Base-by-base conservation (phyloP, 2,329 filamentous ascomycete species). In the Calycina marina region DNA sequence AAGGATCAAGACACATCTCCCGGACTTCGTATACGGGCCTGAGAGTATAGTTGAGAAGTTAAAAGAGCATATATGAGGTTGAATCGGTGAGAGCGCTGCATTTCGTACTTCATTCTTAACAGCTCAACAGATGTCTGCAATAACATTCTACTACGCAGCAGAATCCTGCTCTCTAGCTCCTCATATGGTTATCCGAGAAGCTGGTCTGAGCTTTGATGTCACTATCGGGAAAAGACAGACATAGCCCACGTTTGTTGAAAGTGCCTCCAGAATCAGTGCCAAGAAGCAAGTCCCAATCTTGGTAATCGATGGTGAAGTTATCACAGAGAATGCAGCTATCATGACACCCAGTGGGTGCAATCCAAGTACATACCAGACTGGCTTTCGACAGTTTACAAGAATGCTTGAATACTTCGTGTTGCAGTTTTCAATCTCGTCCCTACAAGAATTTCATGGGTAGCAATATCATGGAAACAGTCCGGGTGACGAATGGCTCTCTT, bases 401-500 rank as follows among this genome's bases (percentile, higher is more conserved):
- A 24, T 6, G 20, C 8, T 8, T 24, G 20, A 24, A 24, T 8
- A 24, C n/a, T n/a, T n/a, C n/a, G n/a, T n/a, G n/a, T n/a, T 27
- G 42, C 41, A 5, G 50, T 57, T 24, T 45, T 52, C 3, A 43
- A 49, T 2, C 43, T 57, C 2, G 44, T 29, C 3, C 50, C 1
- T 41, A 50, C 2, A 35, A 36, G 5, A 36, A 50, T 5, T 33
- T 57, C 13, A 25, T 55, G 14, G 54, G 55, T 6, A 39, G 32
- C 15, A 51, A 45, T 1, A 37, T 36, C 1, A 16, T 54, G 2
- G 52, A 58, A 9, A 48, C 31, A 2, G 38, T 51, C 10, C 47
- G 50, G 5, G 41, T 47, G 51, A 51, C 16, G 55, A 57, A 35
- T 58, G 56, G 56, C 28, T 56, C 28, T 49, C 46, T 29, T 59